Percentiles rank a stretch among this genome's conserved stretches.
Evolutionary conservation across 305 asterid species (phyloP).

Genomic region (Plantago rigida): DNA sequence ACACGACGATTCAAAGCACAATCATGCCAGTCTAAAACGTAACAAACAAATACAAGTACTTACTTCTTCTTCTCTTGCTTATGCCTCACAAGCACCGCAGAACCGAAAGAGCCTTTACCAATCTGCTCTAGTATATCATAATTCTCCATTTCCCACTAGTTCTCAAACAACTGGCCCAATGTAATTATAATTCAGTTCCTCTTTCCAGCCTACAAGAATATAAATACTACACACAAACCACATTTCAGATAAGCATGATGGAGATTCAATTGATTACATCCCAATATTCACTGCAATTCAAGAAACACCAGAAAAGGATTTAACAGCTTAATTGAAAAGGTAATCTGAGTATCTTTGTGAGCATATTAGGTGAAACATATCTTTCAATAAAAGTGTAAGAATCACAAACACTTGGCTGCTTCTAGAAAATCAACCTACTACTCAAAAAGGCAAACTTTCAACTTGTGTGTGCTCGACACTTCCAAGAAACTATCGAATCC

Average conservation of each 20-base stretch:
- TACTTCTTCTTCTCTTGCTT: conserved; percentile 87
- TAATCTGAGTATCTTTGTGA: conserved; percentile 19
- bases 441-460: not conserved
- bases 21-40: conserved; percentile 7
- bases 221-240: not conserved
- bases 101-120: conserved; percentile 94
- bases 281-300: conserved; percentile 9
- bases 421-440: conserved; percentile 13
- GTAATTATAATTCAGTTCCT: conserved; percentile 2
- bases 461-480: not conserved
- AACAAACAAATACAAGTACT: conserved; percentile 23
- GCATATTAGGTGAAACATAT: conserved; percentile 24
- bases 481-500: not conserved
- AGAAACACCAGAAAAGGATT: conserved; percentile 17
- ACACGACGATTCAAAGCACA: not conserved
- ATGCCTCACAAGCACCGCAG: conserved; percentile 91
- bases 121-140: conserved; percentile 89
- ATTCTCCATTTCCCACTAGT: conserved; percentile 51
- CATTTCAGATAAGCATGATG: not conserved
- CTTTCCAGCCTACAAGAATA: conserved; percentile 11
- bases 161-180: conserved; percentile 9
- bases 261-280: not conserved
- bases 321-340: conserved; percentile 14
- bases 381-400: conserved; percentile 18
- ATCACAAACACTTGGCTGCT: conserved; percentile 16